A percentile compares a stretch with the other conserved stretches of the same genome.
phyloP scores from a whole-genome alignment of 805 yeast species.

The Yamadazyma olivae region DNA sequence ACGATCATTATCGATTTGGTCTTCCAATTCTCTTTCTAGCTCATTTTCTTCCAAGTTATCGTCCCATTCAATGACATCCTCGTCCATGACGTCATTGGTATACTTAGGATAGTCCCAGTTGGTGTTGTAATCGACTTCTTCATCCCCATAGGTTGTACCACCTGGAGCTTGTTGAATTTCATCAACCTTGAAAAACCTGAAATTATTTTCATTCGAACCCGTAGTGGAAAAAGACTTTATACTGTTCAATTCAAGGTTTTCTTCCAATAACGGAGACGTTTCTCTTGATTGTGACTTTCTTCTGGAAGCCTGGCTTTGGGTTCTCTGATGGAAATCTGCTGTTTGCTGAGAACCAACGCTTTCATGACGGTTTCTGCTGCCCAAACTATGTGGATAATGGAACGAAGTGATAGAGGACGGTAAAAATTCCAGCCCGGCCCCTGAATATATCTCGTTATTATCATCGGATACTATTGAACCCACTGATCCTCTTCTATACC shows the following conservation, averaged over 20 bases:
- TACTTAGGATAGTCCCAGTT: conserved; percentile 69
- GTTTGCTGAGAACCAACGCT: no score
- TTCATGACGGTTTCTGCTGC: no score
- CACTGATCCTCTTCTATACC: conserved; percentile 18
- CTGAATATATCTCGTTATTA: conserved; percentile 68
- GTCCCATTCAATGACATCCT: conserved; percentile 1
- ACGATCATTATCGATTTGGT: conserved; percentile 11
- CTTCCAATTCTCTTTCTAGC: conserved; percentile 4
- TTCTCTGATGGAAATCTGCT: no score
- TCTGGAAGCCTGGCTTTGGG: conserved; percentile 8
- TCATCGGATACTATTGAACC: conserved; percentile 33
- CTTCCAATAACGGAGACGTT: conserved; percentile 31
- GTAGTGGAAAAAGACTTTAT: conserved; percentile 34
- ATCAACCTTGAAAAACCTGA: conserved; percentile 78
- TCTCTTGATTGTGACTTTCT: conserved; percentile 23
- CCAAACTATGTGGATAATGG: conserved; percentile 63
- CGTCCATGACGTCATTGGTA: conserved; percentile 19
- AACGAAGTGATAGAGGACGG: conserved; percentile 78
- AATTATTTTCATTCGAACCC: conserved; percentile 43
- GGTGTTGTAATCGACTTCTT: conserved; percentile 66
- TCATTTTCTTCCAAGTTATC: background rate
- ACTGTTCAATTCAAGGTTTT: conserved; percentile 29
- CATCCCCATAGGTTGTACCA: conserved; percentile 68
- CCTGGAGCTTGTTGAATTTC: conserved; percentile 89
- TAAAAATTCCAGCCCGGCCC: conserved; percentile 71